Evolutionary conservation across 495 filamentous ascomycete genomes (phyloP).

Genomic region (Penicillium malachiteum): DNA sequence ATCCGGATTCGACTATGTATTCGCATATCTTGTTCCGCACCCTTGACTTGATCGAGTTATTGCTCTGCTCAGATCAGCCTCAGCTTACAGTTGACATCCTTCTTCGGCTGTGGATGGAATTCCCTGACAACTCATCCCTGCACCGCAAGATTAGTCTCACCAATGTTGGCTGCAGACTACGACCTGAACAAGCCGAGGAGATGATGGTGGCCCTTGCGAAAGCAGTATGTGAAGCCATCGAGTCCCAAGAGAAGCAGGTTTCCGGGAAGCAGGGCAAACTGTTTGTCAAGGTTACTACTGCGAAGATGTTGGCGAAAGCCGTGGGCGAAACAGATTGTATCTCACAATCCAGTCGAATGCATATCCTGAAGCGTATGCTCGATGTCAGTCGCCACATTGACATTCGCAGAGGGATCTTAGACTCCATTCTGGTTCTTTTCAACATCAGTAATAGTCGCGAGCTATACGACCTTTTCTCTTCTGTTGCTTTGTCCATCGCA

Average conservation of each 20-base stretch:
- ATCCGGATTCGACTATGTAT: not conserved
- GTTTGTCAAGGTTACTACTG: not conserved
- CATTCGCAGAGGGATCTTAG: not conserved
- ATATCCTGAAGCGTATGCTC: constrained; percentile 22
- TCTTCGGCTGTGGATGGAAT: not conserved
- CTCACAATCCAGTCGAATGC: not conserved
- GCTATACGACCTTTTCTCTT: not conserved
- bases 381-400: not conserved
- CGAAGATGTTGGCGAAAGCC: not conserved
- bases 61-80: not conserved
- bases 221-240: not conserved
- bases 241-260: too few species aligned
- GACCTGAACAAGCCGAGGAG: not conserved
- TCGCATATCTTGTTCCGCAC: not conserved
- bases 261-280: not conserved
- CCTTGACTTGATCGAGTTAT: not conserved
- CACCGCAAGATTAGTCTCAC: constrained; percentile 1
- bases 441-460: not conserved
- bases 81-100: not conserved
- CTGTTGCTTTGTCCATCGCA: not conserved
- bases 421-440: not conserved
- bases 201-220: not conserved
- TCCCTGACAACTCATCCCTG: not conserved
- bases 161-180: not conserved
- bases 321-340: not conserved